Evolutionary conservation across 176 grass and related monocot genomes (phyloP).

Genomic region (Thalia dealbata): DNA sequence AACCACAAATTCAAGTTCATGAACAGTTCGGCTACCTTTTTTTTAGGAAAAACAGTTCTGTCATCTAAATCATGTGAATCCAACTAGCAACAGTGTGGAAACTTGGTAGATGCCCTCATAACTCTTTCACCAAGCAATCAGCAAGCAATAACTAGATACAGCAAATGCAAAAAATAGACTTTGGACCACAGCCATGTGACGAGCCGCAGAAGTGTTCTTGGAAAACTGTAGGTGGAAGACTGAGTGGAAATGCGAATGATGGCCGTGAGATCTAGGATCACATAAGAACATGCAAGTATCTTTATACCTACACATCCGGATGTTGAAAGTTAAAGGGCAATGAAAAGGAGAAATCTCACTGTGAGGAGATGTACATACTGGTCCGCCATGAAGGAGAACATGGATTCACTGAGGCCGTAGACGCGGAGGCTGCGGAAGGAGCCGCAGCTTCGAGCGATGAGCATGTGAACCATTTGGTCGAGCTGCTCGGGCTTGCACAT

Average conservation of each 20-base stretch:
- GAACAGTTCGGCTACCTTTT: no score
- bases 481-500: conserved; percentile 64
- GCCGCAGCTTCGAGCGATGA: conserved; percentile 53
- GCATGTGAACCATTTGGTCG: conserved; percentile 78
- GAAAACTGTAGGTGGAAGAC: background rate
- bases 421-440: conserved; percentile 69
- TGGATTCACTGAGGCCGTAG: conserved; percentile 58
- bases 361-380: conserved; percentile 44
- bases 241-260: background rate
- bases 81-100: conserved; percentile 1
- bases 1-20: background rate
- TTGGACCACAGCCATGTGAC: background rate
- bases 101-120: background rate
- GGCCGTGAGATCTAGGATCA: background rate
- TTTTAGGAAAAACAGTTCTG: no score
- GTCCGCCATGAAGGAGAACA: conserved; percentile 73
- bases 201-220: background rate
- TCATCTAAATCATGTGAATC: background rate
- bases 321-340: background rate
- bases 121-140: background rate
- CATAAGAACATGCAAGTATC: background rate
- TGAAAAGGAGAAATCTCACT: background rate
- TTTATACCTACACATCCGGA: background rate
- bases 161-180: background rate
- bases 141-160: background rate